phyloP scores from a whole-genome alignment of 495 filamentous ascomycete genomes.

The Penicillium chermesinum region DNA sequence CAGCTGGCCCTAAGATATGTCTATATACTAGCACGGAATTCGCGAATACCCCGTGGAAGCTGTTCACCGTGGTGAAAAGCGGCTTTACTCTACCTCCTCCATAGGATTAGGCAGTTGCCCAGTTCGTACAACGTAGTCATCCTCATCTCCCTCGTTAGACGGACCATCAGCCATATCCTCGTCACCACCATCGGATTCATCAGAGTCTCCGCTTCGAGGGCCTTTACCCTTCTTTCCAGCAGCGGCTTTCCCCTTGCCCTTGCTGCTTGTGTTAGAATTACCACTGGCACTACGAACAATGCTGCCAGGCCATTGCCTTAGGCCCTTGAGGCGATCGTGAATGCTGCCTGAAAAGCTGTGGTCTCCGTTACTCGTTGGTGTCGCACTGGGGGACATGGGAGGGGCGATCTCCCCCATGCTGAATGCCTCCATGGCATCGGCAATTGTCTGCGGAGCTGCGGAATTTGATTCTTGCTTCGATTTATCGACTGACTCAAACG shows the following conservation, averaged over 20 bases:
- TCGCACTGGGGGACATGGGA: constrained; percentile 8
- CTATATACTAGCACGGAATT: not conserved
- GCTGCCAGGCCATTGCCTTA: constrained; percentile 26
- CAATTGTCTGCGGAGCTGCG: constrained; percentile 33
- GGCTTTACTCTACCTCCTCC: constrained; percentile 25
- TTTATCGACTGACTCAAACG: constrained; percentile 63
- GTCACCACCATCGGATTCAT: constrained; percentile 16
- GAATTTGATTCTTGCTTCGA: constrained; percentile 30
- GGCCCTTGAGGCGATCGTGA: constrained; percentile 26
- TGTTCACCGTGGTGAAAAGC: not conserved
- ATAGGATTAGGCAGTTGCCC: constrained; percentile 32
- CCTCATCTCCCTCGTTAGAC: constrained; percentile 38
- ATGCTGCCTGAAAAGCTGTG: constrained; percentile 15
- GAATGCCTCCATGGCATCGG: constrained; percentile 35
- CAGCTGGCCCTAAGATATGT: not conserved
- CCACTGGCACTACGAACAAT: constrained; percentile 27
- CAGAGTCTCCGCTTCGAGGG: constrained; percentile 24
- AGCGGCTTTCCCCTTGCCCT: constrained; percentile 35
- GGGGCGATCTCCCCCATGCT: constrained; percentile 20
- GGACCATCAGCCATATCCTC: constrained; percentile 8
- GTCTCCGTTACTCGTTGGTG: constrained; percentile 31
- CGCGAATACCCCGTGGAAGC: not conserved
- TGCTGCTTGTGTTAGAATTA: constrained; percentile 25
- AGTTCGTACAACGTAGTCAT: constrained; percentile 45
- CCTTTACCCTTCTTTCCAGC: constrained; percentile 41